Conservation (phyloP, 2,329 filamentous ascomycete genomes). For the Scedosporium apiospermum region DNA sequence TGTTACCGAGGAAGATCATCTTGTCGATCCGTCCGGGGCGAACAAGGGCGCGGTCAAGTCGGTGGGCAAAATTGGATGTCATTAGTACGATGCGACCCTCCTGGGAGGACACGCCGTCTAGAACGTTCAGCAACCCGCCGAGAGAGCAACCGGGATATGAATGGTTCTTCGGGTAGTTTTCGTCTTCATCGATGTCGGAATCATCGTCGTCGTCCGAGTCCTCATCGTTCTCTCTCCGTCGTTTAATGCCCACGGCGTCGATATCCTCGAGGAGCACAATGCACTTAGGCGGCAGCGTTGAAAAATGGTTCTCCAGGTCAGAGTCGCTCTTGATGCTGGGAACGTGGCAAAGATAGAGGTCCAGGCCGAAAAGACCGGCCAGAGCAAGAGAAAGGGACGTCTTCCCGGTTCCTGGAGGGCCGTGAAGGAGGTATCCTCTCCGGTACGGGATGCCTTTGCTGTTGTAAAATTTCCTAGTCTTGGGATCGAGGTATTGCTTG, state of each 20-base stretch:
- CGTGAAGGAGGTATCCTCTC: conserved; percentile 68
- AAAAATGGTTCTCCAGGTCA: conserved; percentile 50
- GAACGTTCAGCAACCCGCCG: conserved; percentile 71
- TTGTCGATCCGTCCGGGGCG: conserved; percentile 60
- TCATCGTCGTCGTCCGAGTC: too few species aligned
- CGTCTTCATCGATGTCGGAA: background rate
- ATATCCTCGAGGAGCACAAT: conserved; percentile 18
- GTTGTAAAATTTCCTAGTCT: conserved; percentile 63
- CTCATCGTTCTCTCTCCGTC: conserved; percentile 7
- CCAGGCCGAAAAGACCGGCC: conserved; percentile 35
- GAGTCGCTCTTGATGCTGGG: conserved; percentile 24
- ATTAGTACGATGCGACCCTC: conserved; percentile 74
- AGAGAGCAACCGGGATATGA: conserved; percentile 36
- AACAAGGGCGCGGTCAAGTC: too few species aligned
- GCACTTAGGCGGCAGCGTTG: conserved; percentile 11
- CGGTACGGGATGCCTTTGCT: conserved; percentile 66
- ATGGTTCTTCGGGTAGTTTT: conserved; percentile 10
- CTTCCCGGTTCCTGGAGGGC: conserved; percentile 66
- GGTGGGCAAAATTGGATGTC: conserved; percentile 53
- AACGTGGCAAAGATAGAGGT: too few species aligned
- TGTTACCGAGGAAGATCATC: conserved; percentile 54
- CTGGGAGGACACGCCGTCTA: conserved; percentile 72
- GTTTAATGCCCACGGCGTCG: conserved; percentile 7
- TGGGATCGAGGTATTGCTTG: conserved; percentile 67
- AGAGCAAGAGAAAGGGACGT: conserved; percentile 58